Conservation (phyloP, 108 stramenopile genomes). For the Skeletonema tropicum region DNA sequence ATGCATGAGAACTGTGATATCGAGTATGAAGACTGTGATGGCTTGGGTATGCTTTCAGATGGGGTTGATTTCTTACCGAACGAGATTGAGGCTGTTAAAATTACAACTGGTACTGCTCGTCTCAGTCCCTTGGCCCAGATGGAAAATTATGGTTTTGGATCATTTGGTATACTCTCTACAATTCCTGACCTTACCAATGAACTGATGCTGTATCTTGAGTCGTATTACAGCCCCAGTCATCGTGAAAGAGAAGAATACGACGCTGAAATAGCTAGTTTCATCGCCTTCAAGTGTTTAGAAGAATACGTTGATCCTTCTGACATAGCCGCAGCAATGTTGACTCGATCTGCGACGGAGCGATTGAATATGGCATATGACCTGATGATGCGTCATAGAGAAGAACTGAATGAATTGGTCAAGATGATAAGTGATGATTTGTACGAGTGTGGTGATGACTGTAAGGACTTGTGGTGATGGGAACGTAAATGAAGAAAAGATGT, state of each 20-base stretch:
- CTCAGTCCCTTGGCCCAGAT: constrained; percentile 10
- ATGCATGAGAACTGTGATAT: constrained; percentile 9
- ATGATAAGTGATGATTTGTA: constrained; percentile 50
- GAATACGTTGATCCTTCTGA: constrained; percentile 38
- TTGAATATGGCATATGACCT: constrained; percentile 52
- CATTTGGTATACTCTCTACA: constrained; percentile 46
- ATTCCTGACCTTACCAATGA: constrained; percentile 55
- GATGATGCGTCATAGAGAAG: constrained; percentile 54
- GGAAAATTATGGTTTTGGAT: constrained; percentile 68
- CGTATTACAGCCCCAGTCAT: constrained; percentile 56
- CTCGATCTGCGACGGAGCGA: constrained; percentile 56
- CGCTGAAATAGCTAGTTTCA: constrained; percentile 62
- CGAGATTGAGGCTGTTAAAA: not conserved
- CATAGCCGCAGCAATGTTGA: constrained; percentile 46
- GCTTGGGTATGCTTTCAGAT: constrained; percentile 38
- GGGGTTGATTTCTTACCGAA: constrained; percentile 1
- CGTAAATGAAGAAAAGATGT: constrained; percentile 13
- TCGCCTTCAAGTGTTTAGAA: constrained; percentile 52
- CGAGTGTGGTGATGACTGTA: constrained; percentile 78
- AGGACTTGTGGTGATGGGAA: constrained; percentile 55
- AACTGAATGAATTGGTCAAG: constrained; percentile 47
- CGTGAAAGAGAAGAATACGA: constrained; percentile 62
- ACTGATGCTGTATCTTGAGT: constrained; percentile 39
- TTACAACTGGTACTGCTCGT: not conserved
- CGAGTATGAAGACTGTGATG: constrained; percentile 65